Percentiles rank a stretch among this genome's conserved stretches.
Conservation (phyloP, 1,284 basidiomycete species). For the Naganishia albida region DNA sequence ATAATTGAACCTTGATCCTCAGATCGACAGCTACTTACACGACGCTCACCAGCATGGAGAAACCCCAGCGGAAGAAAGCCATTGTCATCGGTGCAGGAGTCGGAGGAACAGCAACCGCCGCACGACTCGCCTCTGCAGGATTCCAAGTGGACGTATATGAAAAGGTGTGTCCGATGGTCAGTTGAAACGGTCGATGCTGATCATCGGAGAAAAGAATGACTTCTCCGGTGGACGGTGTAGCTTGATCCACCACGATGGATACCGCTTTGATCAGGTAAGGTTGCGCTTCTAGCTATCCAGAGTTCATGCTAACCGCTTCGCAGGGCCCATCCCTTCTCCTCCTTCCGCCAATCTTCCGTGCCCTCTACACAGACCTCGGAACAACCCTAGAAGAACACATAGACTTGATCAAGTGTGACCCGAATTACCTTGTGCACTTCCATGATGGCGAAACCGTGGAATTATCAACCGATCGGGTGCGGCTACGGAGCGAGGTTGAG, state of each 20-base stretch:
- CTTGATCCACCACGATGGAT: constrained; percentile 57
- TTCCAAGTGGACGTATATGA: constrained; percentile 56
- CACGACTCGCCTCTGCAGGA: constrained; percentile 55
- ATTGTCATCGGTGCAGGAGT: constrained; percentile 54
- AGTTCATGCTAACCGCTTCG: constrained; percentile 28
- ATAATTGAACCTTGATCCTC: no score
- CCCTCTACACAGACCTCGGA: constrained; percentile 57
- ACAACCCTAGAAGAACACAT: constrained; percentile 55
- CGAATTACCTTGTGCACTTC: constrained; percentile 57
- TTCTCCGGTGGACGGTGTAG: constrained; percentile 59
- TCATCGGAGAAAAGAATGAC: constrained; percentile 47
- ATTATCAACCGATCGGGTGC: constrained; percentile 55
- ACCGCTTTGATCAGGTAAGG: constrained; percentile 50
- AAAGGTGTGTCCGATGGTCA: constrained; percentile 37
- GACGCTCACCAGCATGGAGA: not conserved
- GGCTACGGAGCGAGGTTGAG: constrained; percentile 57
- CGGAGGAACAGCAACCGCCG: constrained; percentile 57
- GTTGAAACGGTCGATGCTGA: not conserved
- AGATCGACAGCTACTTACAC: not conserved
- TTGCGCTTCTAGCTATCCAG: not conserved
- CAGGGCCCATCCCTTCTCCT: constrained; percentile 58
- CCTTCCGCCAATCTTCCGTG: constrained; percentile 57
- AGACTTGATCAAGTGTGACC: constrained; percentile 55
- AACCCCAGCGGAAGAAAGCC: not conserved
- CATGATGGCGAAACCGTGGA: constrained; percentile 56